phyloP scores from a whole-genome alignment of 2,329 filamentous ascomycete species.

The Scytalidium lignicola region DNA sequence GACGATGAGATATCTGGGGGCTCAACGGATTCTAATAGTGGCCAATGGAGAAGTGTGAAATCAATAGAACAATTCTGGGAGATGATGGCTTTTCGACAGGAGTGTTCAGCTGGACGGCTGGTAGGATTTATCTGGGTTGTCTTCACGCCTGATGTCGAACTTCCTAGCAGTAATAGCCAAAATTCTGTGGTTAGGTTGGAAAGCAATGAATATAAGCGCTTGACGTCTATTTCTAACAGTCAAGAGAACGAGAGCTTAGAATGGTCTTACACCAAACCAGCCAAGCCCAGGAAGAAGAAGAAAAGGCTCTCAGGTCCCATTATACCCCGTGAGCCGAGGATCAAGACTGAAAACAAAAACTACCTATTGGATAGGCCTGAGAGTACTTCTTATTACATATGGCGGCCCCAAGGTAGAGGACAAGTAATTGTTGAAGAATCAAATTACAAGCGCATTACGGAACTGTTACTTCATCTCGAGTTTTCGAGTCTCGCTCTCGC shows the following conservation, averaged over 20 bases:
- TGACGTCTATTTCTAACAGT: neutral
- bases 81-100: conserved; percentile 93
- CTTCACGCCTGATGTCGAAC: conserved; percentile 40
- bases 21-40: conserved; percentile 47
- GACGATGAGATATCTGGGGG: conserved; percentile 72
- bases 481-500: conserved; percentile 64
- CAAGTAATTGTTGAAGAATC: conserved; percentile 57
- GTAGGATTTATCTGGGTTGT: conserved; percentile 96
- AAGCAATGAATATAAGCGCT: neutral
- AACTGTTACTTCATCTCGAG: conserved; percentile 67
- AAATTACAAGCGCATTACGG: conserved; percentile 62
- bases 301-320: conserved; percentile 54
- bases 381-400: conserved; percentile 58
- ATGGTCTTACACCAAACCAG: conserved; percentile 1
- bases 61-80: conserved; percentile 96
- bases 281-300: conserved; percentile 39
- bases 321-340: conserved; percentile 55
- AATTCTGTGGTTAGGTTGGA: neutral
- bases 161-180: conserved; percentile 4
- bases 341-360: conserved; percentile 54
- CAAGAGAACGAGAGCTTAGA: conserved; percentile 1
- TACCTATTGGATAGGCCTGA: conserved; percentile 45
- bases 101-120: conserved; percentile 86
- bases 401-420: conserved; percentile 58
- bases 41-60: conserved; percentile 77